phyloP scores from a whole-genome alignment of 257 asterid genomes.

The Prunella vulgaris region DNA sequence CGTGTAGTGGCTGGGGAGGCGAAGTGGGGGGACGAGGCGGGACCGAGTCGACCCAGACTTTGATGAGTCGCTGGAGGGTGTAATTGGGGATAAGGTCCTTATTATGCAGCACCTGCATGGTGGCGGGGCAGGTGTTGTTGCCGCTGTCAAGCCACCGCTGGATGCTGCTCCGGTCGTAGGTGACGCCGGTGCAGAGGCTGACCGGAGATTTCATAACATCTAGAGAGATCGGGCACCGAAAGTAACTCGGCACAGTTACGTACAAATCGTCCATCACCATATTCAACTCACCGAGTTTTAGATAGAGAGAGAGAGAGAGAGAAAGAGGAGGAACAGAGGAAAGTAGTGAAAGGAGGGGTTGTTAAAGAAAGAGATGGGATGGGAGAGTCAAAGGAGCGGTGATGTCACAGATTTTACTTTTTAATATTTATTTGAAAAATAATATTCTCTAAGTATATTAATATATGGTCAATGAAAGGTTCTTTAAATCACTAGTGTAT shows the following conservation, averaged over 20 bases:
- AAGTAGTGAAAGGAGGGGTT: constrained; percentile 21
- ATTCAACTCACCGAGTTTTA: neutral
- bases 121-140: constrained; percentile 89
- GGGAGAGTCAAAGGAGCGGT: constrained; percentile 42
- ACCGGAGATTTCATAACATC: constrained; percentile 89
- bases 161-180: constrained; percentile 75
- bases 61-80: constrained; percentile 69
- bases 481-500: constrained; percentile 11
- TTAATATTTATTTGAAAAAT: neutral
- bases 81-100: constrained; percentile 71
- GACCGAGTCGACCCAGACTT: constrained; percentile 62
- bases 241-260: constrained; percentile 52
- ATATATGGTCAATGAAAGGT: constrained; percentile 40
- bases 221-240: constrained; percentile 77
- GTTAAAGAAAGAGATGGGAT: constrained; percentile 4
- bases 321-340: neutral
- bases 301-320: constrained; percentile 22
- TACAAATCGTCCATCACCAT: constrained; percentile 58
- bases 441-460: constrained; percentile 6
- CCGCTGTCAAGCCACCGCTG: constrained; percentile 87
- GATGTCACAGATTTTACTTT: constrained; percentile 33
- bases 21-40: constrained; percentile 13
- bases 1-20: constrained; percentile 2
- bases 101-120: constrained; percentile 66
- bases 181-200: constrained; percentile 81